phyloP scores from a whole-genome alignment of 768 basidiomycete species.

The Exidia glandulosa region DNA sequence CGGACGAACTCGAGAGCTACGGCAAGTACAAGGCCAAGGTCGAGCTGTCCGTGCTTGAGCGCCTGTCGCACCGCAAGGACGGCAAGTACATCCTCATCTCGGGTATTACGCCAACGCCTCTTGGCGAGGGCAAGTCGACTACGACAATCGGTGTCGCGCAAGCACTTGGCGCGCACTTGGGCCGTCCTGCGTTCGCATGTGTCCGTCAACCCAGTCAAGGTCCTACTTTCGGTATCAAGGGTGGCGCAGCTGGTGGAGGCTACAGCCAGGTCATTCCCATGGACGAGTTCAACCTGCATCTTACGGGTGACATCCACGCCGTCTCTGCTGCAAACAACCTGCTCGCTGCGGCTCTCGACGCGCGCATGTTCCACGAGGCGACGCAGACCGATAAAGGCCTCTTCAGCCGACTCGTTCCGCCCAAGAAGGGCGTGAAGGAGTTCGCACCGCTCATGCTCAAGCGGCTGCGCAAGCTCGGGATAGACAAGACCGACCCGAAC shows the following conservation, averaged over 20 bases:
- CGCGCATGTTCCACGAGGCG: conserved; percentile 94
- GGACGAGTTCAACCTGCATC: conserved; percentile 98
- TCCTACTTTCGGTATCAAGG: conserved; percentile 98
- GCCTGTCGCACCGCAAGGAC: conserved; percentile 72
- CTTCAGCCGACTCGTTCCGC: conserved; percentile 82
- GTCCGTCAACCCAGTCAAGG: conserved; percentile 98
- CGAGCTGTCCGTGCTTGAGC: conserved; percentile 77
- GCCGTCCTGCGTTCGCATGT: conserved; percentile 88
- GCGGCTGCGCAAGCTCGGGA: conserved; percentile 88
- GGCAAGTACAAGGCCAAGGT: conserved; percentile 97
- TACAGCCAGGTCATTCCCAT: conserved; percentile 99
- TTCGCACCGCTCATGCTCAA: conserved; percentile 96
- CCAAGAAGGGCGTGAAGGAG: conserved; percentile 87
- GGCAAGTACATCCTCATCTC: conserved; percentile 96
- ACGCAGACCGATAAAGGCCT: conserved; percentile 94
- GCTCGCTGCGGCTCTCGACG: conserved; percentile 91
- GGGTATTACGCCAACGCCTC: conserved; percentile 91
- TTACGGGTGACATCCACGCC: conserved; percentile 97
- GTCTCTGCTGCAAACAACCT: conserved; percentile 96
- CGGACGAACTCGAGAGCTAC: conserved; percentile 85
- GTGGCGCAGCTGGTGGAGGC: conserved; percentile 95
- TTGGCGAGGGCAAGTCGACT: conserved; percentile 97
- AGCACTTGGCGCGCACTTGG: conserved; percentile 88
- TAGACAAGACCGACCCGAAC: conserved; percentile 86
- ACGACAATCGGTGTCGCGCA: conserved; percentile 96